These are phyloP conservation scores for Gossypium longicalyx DNA, from an alignment of 345 rosid genomes.

Conservation along the genomic window DNA sequence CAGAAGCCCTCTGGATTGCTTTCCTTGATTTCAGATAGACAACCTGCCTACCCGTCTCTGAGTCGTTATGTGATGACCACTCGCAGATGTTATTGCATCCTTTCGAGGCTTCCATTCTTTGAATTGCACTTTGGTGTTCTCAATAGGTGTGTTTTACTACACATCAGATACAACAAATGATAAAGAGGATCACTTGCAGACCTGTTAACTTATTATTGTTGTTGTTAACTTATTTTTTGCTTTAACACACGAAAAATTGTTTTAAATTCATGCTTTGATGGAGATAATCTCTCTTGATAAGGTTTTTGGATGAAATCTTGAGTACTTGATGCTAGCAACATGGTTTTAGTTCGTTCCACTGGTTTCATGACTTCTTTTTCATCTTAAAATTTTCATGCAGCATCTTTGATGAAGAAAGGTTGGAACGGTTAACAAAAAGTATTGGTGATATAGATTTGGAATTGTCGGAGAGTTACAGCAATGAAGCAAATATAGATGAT, in stretches of 20 bases:
- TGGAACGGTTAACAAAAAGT: slow-evolving; percentile 70
- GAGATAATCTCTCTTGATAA: neutral
- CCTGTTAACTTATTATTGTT: neutral
- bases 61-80: slow-evolving; percentile 77
- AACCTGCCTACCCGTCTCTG: slow-evolving; percentile 50
- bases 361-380: slow-evolving; percentile 16
- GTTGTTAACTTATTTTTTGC: neutral
- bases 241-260: neutral
- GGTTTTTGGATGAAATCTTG: slow-evolving; percentile 2
- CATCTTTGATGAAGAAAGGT: slow-evolving; percentile 85
- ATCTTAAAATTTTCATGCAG: slow-evolving; percentile 26
- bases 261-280: neutral
- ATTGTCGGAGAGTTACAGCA: slow-evolving; percentile 23
- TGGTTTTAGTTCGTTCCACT: neutral
- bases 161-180: neutral
- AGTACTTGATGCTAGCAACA: slow-evolving; percentile 2
- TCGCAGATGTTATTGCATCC: slow-evolving; percentile 93
- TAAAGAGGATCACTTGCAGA: neutral
- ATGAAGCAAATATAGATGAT: slow-evolving; percentile 35
- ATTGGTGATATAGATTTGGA: slow-evolving; percentile 51
- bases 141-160: slow-evolving; percentile 47
- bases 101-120: slow-evolving; percentile 90
- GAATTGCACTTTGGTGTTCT: slow-evolving; percentile 88
- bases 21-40: slow-evolving; percentile 67
- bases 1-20: slow-evolving; percentile 93